A percentile compares a stretch with the other conserved stretches of the same genome.
These are phyloP conservation scores for Exobasidium cylindrosporum DNA, from an alignment of 1,284 basidiomycete species.

Conservation along the genomic window DNA sequence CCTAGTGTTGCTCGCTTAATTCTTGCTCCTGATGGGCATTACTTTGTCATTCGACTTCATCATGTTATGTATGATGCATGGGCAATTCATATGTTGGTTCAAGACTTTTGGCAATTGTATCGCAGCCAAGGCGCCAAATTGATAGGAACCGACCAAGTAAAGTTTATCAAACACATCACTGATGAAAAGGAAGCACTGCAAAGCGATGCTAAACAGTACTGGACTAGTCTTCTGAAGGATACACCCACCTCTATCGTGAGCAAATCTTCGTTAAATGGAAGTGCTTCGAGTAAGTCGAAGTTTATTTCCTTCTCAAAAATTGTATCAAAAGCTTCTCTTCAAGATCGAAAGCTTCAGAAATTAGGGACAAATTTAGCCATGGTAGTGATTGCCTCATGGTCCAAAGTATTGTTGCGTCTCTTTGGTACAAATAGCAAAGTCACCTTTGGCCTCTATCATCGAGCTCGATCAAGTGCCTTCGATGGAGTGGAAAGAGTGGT, in stretches of 20 bases:
- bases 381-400: conserved; percentile 36
- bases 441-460: conserved; percentile 36
- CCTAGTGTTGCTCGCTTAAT: conserved; percentile 5
- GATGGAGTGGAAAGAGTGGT: conserved; percentile 29
- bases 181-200: conserved; percentile 15
- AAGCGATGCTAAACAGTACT: conserved; percentile 19
- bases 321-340: conserved; percentile 14
- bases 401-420: conserved; percentile 21
- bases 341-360: neutral
- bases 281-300: conserved; percentile 7
- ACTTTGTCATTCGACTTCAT: conserved; percentile 36
- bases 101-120: conserved; percentile 35
- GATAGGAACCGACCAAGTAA: conserved; percentile 10
- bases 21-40: conserved; percentile 10
- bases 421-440: conserved; percentile 10
- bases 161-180: conserved; percentile 24
- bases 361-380: conserved; percentile 10
- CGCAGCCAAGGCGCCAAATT: neutral
- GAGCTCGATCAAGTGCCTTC: conserved; percentile 27
- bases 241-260: conserved; percentile 15
- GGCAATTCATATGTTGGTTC: conserved; percentile 37
- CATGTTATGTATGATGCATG: conserved; percentile 51
- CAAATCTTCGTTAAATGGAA: neutral
- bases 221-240: conserved; percentile 16
- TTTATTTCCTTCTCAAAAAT: neutral